Conservation (phyloP, 192 early-diverging fungal species). For the Chytriomyces hyalinus region DNA sequence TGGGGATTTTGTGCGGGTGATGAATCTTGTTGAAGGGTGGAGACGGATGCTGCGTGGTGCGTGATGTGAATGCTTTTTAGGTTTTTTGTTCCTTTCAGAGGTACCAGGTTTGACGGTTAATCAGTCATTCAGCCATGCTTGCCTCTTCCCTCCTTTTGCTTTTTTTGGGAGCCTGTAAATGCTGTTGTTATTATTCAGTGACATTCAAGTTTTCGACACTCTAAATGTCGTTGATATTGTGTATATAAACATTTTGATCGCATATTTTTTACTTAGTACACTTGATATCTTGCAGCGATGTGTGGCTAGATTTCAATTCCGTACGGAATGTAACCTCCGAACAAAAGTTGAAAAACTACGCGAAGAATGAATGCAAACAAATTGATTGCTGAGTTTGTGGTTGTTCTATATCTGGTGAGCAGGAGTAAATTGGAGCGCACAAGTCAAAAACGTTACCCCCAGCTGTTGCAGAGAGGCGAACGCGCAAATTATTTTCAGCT, state of each 20-base stretch:
- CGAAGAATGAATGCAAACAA: constrained; percentile 23
- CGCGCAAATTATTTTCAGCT: constrained; percentile 1
- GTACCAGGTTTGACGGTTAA: background rate
- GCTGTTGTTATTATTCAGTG: no score
- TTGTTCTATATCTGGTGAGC: background rate
- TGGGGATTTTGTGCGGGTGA: background rate
- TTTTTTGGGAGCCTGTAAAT: no score
- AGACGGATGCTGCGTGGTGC: background rate
- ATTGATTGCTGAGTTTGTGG: constrained; percentile 2
- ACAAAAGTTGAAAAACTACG: constrained; percentile 22
- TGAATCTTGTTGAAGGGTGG: background rate
- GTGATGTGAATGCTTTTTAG: background rate
- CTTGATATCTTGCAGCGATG: background rate
- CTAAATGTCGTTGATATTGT: no score
- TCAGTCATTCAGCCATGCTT: no score
- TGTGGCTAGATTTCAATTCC: constrained; percentile 21
- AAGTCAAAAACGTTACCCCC: constrained; percentile 11
- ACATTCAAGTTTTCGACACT: no score
- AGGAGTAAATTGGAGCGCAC: background rate
- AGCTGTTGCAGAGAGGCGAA: background rate
- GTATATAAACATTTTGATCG: no score
- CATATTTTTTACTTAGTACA: no score
- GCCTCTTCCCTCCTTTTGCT: no score
- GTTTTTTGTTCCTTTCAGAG: background rate
- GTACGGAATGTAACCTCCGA: constrained; percentile 4